Percentiles rank a stretch among this genome's conserved stretches.
These are phyloP conservation scores for Dryas drummondii DNA, from an alignment of 306 rosid genomes.

Conservation along the genomic window DNA sequence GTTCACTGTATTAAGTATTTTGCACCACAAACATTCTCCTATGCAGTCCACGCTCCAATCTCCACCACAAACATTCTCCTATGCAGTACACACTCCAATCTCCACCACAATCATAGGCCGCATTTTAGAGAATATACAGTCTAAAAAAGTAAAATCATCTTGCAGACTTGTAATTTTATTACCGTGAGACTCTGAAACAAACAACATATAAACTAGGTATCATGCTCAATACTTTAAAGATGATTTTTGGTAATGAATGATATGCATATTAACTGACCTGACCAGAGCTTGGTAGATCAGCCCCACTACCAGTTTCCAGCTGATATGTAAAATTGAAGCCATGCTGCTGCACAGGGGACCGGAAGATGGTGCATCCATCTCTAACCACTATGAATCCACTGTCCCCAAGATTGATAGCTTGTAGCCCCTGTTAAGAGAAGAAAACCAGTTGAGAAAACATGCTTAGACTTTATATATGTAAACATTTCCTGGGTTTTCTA, in stretches of 20 bases:
- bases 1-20: background rate
- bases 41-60: background rate
- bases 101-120: background rate
- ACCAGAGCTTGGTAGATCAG: slow-evolving; percentile 89
- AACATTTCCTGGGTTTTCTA: slow-evolving; percentile 11
- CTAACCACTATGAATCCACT: slow-evolving; percentile 88
- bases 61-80: background rate
- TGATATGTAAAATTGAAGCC: slow-evolving; percentile 88
- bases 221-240: background rate
- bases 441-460: slow-evolving; percentile 4
- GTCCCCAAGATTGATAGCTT: slow-evolving; percentile 89
- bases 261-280: slow-evolving; percentile 49
- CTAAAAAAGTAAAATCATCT: background rate
- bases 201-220: too few species aligned
- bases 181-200: too few species aligned
- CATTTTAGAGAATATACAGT: background rate
- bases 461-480: slow-evolving; percentile 2
- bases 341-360: slow-evolving; percentile 82
- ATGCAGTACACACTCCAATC: background rate
- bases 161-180: background rate
- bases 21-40: too few species aligned
- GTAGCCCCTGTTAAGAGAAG: slow-evolving; percentile 63
- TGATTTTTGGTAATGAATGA: background rate
- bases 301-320: slow-evolving; percentile 72
- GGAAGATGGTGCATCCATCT: slow-evolving; percentile 77